phyloP scores from a whole-genome alignment of 169 alveolate species.

The Cryptosporidium viatorum region DNA sequence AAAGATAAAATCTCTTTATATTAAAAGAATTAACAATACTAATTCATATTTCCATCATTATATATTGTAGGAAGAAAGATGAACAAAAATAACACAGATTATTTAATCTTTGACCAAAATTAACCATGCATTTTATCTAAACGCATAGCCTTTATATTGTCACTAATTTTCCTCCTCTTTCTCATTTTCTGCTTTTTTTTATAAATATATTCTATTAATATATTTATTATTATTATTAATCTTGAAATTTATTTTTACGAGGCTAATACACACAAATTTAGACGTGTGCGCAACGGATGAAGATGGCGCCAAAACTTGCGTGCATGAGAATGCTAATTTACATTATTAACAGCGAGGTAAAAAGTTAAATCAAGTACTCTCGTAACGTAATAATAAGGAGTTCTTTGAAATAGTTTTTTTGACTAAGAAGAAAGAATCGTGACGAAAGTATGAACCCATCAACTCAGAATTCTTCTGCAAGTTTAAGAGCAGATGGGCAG shows the following conservation, averaged over 20 bases:
- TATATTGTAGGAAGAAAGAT: too few species aligned
- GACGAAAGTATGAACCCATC: conserved; percentile 57
- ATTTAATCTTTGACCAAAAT: too few species aligned
- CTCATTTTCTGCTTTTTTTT: too few species aligned
- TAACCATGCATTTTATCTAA: too few species aligned
- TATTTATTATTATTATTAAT: not conserved
- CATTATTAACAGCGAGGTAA: not conserved
- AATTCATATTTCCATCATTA: too few species aligned
- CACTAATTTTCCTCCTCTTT: not conserved
- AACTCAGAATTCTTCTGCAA: conserved; percentile 70
- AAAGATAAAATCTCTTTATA: too few species aligned
- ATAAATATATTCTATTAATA: not conserved
- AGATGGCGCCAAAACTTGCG: conserved; percentile 51
- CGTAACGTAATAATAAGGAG: not conserved
- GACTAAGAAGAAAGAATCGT: conserved; percentile 2
- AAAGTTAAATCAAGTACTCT: conserved; percentile 13
- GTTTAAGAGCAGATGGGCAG: conserved; percentile 70
- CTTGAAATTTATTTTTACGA: not conserved
- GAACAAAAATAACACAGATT: too few species aligned
- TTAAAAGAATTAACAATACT: too few species aligned
- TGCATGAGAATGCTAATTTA: conserved; percentile 57
- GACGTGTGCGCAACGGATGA: conserved; percentile 71
- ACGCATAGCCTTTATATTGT: not conserved
- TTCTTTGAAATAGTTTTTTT: conserved; percentile 15
- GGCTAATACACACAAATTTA: conserved; percentile 14